Percentiles rank a stretch among this genome's conserved stretches.
Evolutionary conservation across 768 basidiomycete genomes (phyloP).

Genomic region (Chlorophyllum brunneum): DNA sequence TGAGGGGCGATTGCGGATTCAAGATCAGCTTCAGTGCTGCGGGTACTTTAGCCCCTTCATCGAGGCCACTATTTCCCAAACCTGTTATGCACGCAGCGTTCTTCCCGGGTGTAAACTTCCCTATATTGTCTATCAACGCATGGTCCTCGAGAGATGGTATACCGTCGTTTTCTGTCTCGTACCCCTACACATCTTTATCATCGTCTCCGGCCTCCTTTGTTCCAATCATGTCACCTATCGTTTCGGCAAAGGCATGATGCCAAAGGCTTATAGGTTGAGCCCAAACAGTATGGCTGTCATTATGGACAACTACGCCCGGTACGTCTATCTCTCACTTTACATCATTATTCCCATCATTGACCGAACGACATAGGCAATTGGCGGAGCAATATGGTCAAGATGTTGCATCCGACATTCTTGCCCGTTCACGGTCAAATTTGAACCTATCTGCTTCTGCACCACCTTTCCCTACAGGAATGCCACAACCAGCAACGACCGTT

Average conservation of each 20-base stretch:
- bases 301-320: conserved; percentile 83
- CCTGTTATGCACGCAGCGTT: conserved; percentile 67
- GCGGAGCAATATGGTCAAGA: conserved; percentile 66
- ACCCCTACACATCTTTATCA: conserved; percentile 60
- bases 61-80: conserved; percentile 69
- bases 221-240: conserved; percentile 82
- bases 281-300: conserved; percentile 71
- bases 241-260: conserved; percentile 89
- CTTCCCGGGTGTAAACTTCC: conserved; percentile 73
- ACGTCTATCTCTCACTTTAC: conserved; percentile 16
- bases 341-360: neutral
- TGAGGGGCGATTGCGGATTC: conserved; percentile 57
- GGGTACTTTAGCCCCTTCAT: conserved; percentile 80
- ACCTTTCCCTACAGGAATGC: neutral
- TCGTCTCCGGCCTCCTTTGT: conserved; percentile 63
- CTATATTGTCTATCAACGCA: conserved; percentile 54
- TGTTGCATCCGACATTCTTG: conserved; percentile 50
- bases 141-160: conserved; percentile 60
- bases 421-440: conserved; percentile 47
- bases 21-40: conserved; percentile 73
- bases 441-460: conserved; percentile 17
- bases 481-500: neutral
- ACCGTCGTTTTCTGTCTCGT: conserved; percentile 60
- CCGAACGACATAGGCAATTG: conserved; percentile 43
- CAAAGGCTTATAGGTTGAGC: conserved; percentile 73